phyloP scores from a whole-genome alignment of 768 basidiomycete species.

The Termitomyces sp. region DNA sequence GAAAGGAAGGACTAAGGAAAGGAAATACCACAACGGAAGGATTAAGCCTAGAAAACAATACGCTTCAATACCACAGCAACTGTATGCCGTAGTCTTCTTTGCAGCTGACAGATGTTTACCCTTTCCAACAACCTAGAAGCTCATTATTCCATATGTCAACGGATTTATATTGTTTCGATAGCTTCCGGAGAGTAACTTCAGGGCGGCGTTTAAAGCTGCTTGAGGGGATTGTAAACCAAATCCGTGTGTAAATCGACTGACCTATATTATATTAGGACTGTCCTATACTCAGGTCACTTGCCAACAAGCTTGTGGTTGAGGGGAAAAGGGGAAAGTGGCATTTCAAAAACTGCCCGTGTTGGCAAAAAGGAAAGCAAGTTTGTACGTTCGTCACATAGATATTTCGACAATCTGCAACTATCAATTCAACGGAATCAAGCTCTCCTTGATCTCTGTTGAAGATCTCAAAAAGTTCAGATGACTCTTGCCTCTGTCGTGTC shows the following conservation, averaged over 20 bases:
- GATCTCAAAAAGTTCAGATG: neutral
- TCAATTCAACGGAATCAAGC: too few species aligned
- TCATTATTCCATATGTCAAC: neutral
- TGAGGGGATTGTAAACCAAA: neutral
- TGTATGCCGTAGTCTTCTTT: neutral
- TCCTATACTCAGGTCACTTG: neutral
- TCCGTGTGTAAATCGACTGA: neutral
- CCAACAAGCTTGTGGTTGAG: too few species aligned
- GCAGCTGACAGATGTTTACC: neutral
- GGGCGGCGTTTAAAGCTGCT: neutral
- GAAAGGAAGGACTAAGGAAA: too few species aligned
- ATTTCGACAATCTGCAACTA: neutral
- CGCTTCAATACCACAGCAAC: too few species aligned
- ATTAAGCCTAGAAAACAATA: too few species aligned
- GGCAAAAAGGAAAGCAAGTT: neutral
- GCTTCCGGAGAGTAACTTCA: neutral
- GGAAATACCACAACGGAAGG: too few species aligned
- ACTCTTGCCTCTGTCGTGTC: neutral
- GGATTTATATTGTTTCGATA: neutral
- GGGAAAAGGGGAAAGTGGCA: neutral
- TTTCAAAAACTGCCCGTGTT: neutral
- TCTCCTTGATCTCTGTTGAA: too few species aligned
- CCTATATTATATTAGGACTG: neutral
- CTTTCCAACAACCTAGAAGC: neutral
- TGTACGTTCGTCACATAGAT: neutral